Percentiles rank a stretch among this genome's conserved stretches.
Conservation (phyloP, 2,329 filamentous ascomycete genomes). For the Penicillium sp. region DNA sequence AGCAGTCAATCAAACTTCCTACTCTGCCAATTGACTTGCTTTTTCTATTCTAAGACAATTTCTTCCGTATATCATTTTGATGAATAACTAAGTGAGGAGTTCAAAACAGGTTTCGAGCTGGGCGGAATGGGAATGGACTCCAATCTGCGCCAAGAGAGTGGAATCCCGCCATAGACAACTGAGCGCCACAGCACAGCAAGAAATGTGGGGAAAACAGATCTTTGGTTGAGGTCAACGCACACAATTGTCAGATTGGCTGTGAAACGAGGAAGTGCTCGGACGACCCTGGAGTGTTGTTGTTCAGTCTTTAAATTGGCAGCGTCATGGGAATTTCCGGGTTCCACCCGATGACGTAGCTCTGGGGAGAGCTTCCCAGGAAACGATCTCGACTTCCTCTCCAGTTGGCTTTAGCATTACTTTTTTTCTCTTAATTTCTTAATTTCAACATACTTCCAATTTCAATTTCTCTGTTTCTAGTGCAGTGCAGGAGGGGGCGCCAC, state of each 20-base stretch:
- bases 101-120: too few species aligned
- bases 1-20: neutral
- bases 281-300: too few species aligned
- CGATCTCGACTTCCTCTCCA: neutral
- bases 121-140: too few species aligned
- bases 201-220: slow-evolving; percentile 14
- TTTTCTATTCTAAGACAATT: too few species aligned
- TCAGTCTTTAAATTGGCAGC: slow-evolving; percentile 6
- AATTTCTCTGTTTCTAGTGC: neutral
- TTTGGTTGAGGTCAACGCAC: neutral
- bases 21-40: neutral
- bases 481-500: slow-evolving; percentile 5
- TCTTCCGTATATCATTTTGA: too few species aligned
- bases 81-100: neutral
- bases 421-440: neutral
- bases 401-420: neutral
- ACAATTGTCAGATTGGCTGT: slow-evolving; percentile 3
- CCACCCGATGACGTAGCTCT: slow-evolving; percentile 28
- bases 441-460: neutral
- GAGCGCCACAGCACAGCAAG: slow-evolving; percentile 3
- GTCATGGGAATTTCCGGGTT: slow-evolving; percentile 28
- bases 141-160: too few species aligned
- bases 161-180: neutral
- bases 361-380: slow-evolving; percentile 8
- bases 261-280: neutral